phyloP scores from a whole-genome alignment of 306 rosid genomes.

The Alnus glutinosa region DNA sequence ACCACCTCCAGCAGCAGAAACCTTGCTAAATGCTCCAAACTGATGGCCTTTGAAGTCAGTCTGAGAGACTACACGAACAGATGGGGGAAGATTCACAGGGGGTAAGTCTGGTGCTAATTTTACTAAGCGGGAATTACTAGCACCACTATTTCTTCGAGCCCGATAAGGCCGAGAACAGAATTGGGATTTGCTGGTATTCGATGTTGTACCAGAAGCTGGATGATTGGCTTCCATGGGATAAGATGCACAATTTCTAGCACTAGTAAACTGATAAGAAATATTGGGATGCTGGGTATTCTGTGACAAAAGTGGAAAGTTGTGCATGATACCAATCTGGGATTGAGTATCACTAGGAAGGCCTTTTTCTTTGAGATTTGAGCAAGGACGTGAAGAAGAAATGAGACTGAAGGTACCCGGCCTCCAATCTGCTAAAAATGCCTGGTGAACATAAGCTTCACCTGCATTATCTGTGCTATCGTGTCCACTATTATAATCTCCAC shows the following conservation, averaged over 20 bases:
- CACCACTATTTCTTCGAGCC: conserved; percentile 38
- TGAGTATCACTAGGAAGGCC: conserved; percentile 43
- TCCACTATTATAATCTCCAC: conserved; percentile 33
- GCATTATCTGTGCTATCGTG: conserved; percentile 54
- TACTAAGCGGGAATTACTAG: conserved; percentile 54
- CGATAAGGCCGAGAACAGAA: conserved; percentile 55
- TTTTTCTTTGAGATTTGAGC: conserved; percentile 41
- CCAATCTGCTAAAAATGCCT: conserved; percentile 91
- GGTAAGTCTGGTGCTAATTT: conserved; percentile 90
- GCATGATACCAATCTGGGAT: conserved; percentile 41
- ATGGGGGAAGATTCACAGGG: conserved; percentile 91
- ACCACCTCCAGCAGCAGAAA: conserved; percentile 47
- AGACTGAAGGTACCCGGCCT: conserved; percentile 50
- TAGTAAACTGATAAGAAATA: conserved; percentile 41
- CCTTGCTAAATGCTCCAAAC: conserved; percentile 44
- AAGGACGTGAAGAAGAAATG: conserved; percentile 38
- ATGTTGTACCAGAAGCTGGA: conserved; percentile 34
- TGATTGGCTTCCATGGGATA: conserved; percentile 35
- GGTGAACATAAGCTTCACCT: conserved; percentile 65
- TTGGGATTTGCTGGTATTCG: conserved; percentile 40
- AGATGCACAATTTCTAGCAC: conserved; percentile 40
- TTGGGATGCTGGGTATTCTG: conserved; percentile 45
- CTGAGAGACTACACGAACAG: conserved; percentile 85
- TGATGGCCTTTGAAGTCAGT: conserved; percentile 63
- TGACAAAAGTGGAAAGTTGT: conserved; percentile 38